Evolutionary conservation across 106 monocot genomes (phyloP).

Genomic region (Allium sativum): DNA sequence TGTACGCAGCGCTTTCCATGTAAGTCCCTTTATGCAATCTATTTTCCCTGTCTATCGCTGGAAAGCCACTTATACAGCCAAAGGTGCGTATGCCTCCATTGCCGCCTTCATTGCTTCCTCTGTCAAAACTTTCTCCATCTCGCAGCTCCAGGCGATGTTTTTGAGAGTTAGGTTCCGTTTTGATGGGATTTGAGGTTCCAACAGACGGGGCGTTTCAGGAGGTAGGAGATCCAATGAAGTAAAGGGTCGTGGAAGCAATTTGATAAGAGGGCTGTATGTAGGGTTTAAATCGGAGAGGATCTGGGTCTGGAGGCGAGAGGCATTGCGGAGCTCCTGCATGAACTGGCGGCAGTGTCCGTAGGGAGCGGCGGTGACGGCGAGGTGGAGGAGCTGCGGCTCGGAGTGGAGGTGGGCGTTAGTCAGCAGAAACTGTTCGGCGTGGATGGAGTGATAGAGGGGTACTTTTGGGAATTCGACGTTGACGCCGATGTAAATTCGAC

Average conservation of each 20-base stretch:
- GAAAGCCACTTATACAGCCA: slow-evolving; percentile 60
- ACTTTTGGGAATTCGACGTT: slow-evolving; percentile 86
- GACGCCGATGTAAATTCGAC: slow-evolving; percentile 67
- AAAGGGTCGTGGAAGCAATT: slow-evolving; percentile 69
- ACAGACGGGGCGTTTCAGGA: slow-evolving; percentile 45
- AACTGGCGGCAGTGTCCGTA: slow-evolving; percentile 98
- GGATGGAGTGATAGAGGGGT: slow-evolving; percentile 87
- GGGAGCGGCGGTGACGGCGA: slow-evolving; percentile 79
- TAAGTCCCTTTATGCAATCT: slow-evolving; percentile 55
- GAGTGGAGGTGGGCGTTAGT: slow-evolving; percentile 39
- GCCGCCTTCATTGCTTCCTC: slow-evolving; percentile 50
- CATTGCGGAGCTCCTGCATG: slow-evolving; percentile 72
- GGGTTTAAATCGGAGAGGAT: slow-evolving; percentile 39
- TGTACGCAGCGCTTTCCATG: slow-evolving; percentile 83
- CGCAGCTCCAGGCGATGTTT: slow-evolving; percentile 2
- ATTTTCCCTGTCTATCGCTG: slow-evolving; percentile 55
- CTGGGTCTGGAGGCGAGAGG: slow-evolving; percentile 44
- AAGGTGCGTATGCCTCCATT: slow-evolving; percentile 63
- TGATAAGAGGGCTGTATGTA: slow-evolving; percentile 40
- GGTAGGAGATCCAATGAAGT: slow-evolving; percentile 74
- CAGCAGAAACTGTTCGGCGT: slow-evolving; percentile 93
- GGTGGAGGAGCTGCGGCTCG: slow-evolving; percentile 33
- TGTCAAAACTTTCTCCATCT: slow-evolving; percentile 17
- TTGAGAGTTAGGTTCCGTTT: slow-evolving; percentile 29
- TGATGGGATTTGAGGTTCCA: slow-evolving; percentile 18